Base-by-base conservation (phyloP, 805 yeast genomes). In the Candida taoyuanica region DNA sequence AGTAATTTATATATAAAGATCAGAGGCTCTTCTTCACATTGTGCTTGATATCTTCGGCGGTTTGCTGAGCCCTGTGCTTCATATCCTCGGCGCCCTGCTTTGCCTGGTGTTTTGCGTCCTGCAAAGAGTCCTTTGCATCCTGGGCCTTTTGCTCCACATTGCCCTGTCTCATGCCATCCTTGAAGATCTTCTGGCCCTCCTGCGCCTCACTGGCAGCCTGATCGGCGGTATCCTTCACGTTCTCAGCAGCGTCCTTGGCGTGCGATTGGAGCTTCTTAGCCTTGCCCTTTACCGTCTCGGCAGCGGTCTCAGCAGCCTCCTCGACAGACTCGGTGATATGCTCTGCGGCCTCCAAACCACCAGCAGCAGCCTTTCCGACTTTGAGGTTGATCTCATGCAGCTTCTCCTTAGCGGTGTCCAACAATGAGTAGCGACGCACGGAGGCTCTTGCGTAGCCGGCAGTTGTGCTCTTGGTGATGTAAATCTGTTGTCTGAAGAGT, bases 301-400 rank as follows among this genome's bases (percentile, higher is more conserved):
- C 18, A 9, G 36, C 41, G 12, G 46, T 28, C 23, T 39, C 45
- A 13, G 37, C 40, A 13, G 43, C 40, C 6, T 46, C 42, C 33
- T 46, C 42, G 3, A 42, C 43, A 3, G 34, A 24, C 8, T 47
- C 41, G 3, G 44, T 42, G 1, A 33, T 41, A 4, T 43, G 16
- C 24, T 50, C 55, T 7, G 52, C 50, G 3, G 43, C 27, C 8
- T 53, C 53, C 6, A 53, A 6, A 0, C 47, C 43, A 17, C 33
- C 16, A 9, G 56, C 55, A 3, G 58, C 56, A 11, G 49, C 58
- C 28, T 48, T 24, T 5, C 58, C 58, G 18, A 50, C 48, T 31
- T 48, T 50, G 7, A 46, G 40, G 34, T 53, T 53, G 25, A 53
- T 15, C n/a, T 51, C 49, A 13, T 36, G 29, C 8, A 51, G 35